Percentiles rank a stretch among this genome's conserved stretches.
Conservation (phyloP, 176 grass and related monocot genomes). For the Aegilops speltoides region DNA sequence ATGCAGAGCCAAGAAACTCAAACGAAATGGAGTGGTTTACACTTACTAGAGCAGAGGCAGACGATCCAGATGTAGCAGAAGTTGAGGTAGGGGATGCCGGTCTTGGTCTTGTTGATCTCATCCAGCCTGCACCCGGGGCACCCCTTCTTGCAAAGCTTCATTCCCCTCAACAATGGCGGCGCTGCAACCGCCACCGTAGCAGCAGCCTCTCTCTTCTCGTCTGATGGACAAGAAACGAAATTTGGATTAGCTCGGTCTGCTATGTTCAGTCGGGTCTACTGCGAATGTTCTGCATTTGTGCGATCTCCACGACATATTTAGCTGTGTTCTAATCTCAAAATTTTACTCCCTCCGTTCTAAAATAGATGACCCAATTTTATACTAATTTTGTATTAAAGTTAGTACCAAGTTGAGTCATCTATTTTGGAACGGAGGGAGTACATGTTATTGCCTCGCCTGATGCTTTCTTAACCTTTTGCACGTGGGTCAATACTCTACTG, state of each 20-base stretch:
- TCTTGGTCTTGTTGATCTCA: background rate
- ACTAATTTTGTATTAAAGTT: too few relatives aligned
- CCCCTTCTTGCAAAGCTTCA: conserved; percentile 9
- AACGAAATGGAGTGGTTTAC: background rate
- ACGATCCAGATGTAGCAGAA: conserved; percentile 69
- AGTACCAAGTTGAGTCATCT: too few relatives aligned
- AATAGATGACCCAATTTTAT: too few relatives aligned
- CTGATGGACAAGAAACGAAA: background rate
- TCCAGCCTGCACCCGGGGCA: conserved; percentile 58
- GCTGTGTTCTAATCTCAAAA: background rate
- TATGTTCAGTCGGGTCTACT: background rate
- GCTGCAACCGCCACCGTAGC: background rate
- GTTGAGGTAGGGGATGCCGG: conserved; percentile 50
- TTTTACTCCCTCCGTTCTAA: too few relatives aligned
- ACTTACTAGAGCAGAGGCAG: conserved; percentile 42
- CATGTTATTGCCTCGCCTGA: too few relatives aligned
- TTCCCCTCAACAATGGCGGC: conserved; percentile 29
- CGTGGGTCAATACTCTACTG: too few relatives aligned
- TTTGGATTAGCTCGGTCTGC: background rate
- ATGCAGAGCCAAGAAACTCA: background rate
- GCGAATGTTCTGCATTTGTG: background rate
- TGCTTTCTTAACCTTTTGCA: too few relatives aligned
- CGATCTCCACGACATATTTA: background rate
- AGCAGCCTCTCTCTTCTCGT: background rate
- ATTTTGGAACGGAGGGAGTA: too few relatives aligned